phyloP scores from a whole-genome alignment of 1,284 basidiomycete genomes.

The Cryptococcus floricola region DNA sequence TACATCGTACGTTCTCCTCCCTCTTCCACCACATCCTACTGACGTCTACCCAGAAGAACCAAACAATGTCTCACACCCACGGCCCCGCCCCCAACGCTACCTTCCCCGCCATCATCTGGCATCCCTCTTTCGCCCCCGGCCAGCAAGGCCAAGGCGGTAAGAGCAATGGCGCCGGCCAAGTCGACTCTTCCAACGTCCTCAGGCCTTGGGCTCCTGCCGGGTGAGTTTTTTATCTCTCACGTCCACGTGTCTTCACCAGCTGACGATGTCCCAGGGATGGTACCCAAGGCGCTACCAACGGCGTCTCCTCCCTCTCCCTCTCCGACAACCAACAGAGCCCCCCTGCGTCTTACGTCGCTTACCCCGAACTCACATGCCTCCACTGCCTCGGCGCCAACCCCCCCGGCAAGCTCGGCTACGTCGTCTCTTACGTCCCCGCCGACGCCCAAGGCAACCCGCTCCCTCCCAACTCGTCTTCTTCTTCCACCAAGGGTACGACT shows the following conservation, averaged over 20 bases:
- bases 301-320: not conserved
- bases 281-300: not conserved
- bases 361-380: conserved; percentile 16
- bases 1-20: too few species aligned
- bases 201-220: not conserved
- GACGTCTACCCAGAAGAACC: too few species aligned
- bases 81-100: too few species aligned
- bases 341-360: conserved; percentile 9
- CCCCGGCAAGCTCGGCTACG: conserved; percentile 15
- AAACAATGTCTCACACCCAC: too few species aligned
- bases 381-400: conserved; percentile 17
- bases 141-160: not conserved
- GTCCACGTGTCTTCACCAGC: too few species aligned
- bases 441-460: not conserved
- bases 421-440: conserved; percentile 15
- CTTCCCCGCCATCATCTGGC: conserved; percentile 4
- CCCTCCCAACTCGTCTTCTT: not conserved
- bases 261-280: not conserved
- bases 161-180: not conserved
- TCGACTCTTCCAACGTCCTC: not conserved
- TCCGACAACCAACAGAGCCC: not conserved
- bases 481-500: not conserved
- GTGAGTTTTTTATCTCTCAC: not conserved
- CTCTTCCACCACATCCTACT: too few species aligned
- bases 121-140: not conserved